Evolutionary conservation across 257 asterid genomes (phyloP), one percentile per base, ranked within the genome.

Genomic region (Forsythia suspensa): DNA sequence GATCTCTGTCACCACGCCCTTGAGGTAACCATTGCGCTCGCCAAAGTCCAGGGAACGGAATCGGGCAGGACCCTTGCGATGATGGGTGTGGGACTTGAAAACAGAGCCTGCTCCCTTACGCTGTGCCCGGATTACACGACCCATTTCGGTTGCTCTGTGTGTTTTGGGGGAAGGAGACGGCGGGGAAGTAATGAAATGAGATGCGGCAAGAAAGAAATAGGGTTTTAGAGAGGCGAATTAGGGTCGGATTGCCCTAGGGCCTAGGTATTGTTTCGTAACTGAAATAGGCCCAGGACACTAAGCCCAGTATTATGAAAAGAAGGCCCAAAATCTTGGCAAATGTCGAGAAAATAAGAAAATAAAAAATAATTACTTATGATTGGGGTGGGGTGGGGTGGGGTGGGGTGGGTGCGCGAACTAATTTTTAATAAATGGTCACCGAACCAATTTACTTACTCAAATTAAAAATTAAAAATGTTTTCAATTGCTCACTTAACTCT

Each of bases 81-180:
- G 92, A 80, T 88, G 92, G 8, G 92, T 88, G 84, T 88, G 90
- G 79, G 92, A 88, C 78, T 84, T 86, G 92, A 88, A 88, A 4
- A 86, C 87, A 75, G 90, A 86, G 0, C 89, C 89, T 0, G 92
- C 90, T 80, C 92, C 92, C 83, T 88, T 88, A 82, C 92, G 90
- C 79, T 88, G 92, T 13, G 92, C 86, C 0, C 90, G 78, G 82
- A 88, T 88, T 0, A 88, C 92, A 24, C 92, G 88, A 59, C 92
- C 92, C 92, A 88, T 81, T 86, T 43, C 21, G 68, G 8, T 42
- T 21, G 36, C 3, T 51, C 48, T 13, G 77, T 67, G 79, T 3
- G 77, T 43, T 51, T 20, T 29, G 4, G 71, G 70, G 36, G 71
- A 1, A 41, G 37, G 29, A 43, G 81, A 65, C 73, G 82, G 86